phyloP scores from a whole-genome alignment of 2,329 filamentous ascomycete species.

The Penicillium freii region DNA sequence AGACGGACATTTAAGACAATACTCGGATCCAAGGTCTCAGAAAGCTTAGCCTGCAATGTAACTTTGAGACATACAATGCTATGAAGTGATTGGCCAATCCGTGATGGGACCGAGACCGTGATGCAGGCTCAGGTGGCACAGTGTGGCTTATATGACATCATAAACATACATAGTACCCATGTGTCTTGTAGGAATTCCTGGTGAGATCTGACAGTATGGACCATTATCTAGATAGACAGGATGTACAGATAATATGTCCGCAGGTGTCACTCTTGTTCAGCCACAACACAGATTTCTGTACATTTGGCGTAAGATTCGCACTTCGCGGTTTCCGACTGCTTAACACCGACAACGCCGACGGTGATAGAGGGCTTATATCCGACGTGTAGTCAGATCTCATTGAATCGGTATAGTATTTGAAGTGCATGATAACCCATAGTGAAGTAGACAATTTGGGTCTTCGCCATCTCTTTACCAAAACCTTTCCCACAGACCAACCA shows the following conservation, averaged over 20 bases:
- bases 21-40: neutral
- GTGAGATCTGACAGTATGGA: neutral
- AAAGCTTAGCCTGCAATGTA: conserved; percentile 7
- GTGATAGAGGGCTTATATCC: conserved; percentile 1
- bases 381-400: neutral
- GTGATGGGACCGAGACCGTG: neutral
- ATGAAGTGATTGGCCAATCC: neutral
- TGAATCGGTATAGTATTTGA: too few relatives aligned
- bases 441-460: neutral
- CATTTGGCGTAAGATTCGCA: too few relatives aligned
- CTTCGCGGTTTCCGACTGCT: neutral
- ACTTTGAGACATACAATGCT: neutral
- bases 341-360: neutral
- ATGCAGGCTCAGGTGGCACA: neutral
- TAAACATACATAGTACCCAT: neutral
- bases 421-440: neutral
- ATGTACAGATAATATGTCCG: neutral
- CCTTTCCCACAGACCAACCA: neutral
- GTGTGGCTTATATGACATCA: conserved; percentile 1
- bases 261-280: neutral
- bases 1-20: neutral
- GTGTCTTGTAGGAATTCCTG: too few relatives aligned
- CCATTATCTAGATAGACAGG: neutral
- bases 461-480: neutral
- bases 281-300: neutral